phyloP scores from a whole-genome alignment of 768 basidiomycete species.

The Amanita pallidorosea region DNA sequence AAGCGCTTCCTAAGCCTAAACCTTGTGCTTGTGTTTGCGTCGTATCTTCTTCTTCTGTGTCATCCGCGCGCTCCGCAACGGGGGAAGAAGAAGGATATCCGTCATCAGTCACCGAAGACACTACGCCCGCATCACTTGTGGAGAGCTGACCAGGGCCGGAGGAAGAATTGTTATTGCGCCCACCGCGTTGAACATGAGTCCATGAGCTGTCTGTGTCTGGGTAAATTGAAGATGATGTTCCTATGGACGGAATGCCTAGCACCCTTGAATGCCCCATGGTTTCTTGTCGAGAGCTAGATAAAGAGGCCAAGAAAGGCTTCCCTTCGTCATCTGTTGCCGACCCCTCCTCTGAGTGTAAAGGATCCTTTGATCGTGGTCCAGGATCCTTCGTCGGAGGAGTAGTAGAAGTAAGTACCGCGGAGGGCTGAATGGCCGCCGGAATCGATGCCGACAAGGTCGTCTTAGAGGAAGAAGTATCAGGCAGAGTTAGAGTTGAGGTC shows the following conservation, averaged over 20 bases:
- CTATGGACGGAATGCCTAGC: not conserved
- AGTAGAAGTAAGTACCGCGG: not conserved
- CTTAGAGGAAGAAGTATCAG: constrained; percentile 7
- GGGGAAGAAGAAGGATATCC: constrained; percentile 24
- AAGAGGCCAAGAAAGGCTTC: not conserved
- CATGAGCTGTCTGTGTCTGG: constrained; percentile 51
- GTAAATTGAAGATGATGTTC: constrained; percentile 16
- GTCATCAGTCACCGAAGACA: constrained; percentile 28
- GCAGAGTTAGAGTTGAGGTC: not conserved
- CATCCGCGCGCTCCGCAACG: constrained; percentile 19
- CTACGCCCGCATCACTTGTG: constrained; percentile 40
- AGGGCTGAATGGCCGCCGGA: not conserved
- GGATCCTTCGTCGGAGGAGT: not conserved
- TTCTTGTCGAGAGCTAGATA: not conserved
- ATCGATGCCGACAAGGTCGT: constrained; percentile 3
- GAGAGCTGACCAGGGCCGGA: constrained; percentile 9
- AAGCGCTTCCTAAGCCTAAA: constrained; percentile 14
- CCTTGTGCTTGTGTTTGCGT: constrained; percentile 14
- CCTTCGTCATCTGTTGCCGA: constrained; percentile 6
- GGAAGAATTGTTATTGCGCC: constrained; percentile 5
- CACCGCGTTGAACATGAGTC: constrained; percentile 58
- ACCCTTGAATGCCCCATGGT: not conserved
- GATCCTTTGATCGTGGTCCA: constrained; percentile 36
- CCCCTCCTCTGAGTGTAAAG: constrained; percentile 4
- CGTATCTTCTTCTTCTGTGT: constrained; percentile 13